phyloP scores from a whole-genome alignment of 345 rosid species.

The Citrus glauca region DNA sequence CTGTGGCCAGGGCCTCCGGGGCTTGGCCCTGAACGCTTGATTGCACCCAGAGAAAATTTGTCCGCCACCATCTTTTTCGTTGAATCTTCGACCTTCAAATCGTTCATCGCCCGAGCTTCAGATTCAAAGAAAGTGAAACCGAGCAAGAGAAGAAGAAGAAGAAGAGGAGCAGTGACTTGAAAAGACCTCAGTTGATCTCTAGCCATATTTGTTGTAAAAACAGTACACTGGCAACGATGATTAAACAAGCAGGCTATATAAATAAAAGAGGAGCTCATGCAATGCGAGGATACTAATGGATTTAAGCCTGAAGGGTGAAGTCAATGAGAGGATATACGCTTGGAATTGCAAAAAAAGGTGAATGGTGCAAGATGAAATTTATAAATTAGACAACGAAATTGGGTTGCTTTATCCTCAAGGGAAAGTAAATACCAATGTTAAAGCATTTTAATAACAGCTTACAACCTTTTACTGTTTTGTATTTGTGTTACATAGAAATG shows the following conservation, averaged over 20 bases:
- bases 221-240: not conserved
- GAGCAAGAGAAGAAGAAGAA: not conserved
- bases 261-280: not conserved
- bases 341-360: not conserved
- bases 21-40: conserved; percentile 35
- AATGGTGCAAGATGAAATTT: not conserved
- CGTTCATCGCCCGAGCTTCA: not conserved
- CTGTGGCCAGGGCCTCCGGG: conserved; percentile 28
- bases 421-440: no score
- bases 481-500: no score
- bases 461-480: no score
- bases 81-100: not conserved
- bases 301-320: not conserved
- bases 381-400: not conserved
- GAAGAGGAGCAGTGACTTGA: not conserved
- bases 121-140: not conserved
- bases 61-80: not conserved
- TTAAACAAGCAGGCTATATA: not conserved
- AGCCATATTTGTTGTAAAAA: not conserved
- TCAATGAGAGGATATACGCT: not conserved
- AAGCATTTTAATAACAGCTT: no score
- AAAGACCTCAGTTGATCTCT: not conserved
- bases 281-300: not conserved
- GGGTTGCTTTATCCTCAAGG: no score
- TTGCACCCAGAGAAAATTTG: not conserved